Base-by-base conservation (phyloP, 768 basidiomycete species). In the Lactifluus echinatus region DNA sequence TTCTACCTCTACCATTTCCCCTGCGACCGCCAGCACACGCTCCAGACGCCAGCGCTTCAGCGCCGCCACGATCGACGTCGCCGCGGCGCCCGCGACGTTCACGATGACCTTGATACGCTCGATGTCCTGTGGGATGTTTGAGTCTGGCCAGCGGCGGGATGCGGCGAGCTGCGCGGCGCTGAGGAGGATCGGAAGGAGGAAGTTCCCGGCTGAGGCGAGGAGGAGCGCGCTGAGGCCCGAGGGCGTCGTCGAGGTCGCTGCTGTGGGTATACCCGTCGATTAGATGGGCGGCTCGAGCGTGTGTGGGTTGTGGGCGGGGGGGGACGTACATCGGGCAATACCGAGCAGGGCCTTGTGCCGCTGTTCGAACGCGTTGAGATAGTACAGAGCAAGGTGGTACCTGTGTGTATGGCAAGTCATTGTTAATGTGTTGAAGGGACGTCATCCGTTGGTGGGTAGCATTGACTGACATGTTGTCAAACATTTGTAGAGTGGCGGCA, bases 61-160 rank as follows among this genome's bases (percentile, higher is more conserved):
- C 15, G 34, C 56, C 6, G 57, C 57, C 10, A 50, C 42, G 51
- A 61, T 31, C 15, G 60, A 48, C n/a, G 51, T 53, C 26, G 24
- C 12, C 8, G 46, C 42, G 0, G 57, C 60, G 28, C 51, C 51
- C 2, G 52, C 57, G 11, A 61, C 23, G 19, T 61, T 61, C 26
- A 61, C 47, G n/a, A 61, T 34, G 6, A 61, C 60, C 34, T 61
- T 61, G 51, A 49, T 17, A 4, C 24, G 57, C 14, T 61, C 60
- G 19, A 61, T 10, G 29, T 61, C 19, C 15, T 15, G 47, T 4
- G 60, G 50, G 28, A 59, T 15, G 57, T 59, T 43, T 15, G 57
- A 59, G 28, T 61, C 60, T 7, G 60, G 60, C 50, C 50, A 50
- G n/a, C 21, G 33, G 29, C 51, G 51, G 21, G 60, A 60, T 1